Conservation (phyloP, 345 rosid genomes). For the Eutrema japonicum region DNA sequence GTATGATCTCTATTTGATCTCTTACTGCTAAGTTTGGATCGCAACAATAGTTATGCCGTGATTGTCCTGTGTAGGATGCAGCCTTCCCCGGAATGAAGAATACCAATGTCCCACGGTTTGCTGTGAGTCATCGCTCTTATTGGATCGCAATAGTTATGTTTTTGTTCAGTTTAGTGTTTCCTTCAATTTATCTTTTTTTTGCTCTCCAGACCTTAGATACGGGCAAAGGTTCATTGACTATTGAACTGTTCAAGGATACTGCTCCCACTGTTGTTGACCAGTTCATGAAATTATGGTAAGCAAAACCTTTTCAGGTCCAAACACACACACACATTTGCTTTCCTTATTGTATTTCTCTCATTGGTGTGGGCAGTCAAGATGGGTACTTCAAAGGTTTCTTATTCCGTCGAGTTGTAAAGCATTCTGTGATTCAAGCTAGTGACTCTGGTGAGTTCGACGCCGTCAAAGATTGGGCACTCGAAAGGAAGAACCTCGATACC, state of each 20-base stretch:
- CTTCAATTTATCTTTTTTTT: not conserved
- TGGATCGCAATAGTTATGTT: too few species aligned
- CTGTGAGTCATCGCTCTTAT: conserved; percentile 42
- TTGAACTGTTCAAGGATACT: conserved; percentile 69
- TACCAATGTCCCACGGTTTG: conserved; percentile 60
- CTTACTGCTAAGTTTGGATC: not conserved
- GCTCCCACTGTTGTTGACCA: conserved; percentile 70
- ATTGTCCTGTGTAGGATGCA: conserved; percentile 42
- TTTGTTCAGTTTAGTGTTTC: not conserved
- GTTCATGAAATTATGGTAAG: conserved; percentile 65
- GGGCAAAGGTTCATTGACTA: conserved; percentile 65
- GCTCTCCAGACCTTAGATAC: conserved; percentile 60
- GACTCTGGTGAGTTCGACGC: conserved; percentile 44
- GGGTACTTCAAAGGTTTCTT: conserved; percentile 67
- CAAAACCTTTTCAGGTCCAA: not conserved
- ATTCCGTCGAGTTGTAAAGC: conserved; percentile 63
- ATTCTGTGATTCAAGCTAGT: conserved; percentile 66
- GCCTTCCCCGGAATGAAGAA: conserved; percentile 47
- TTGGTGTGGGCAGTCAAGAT: conserved; percentile 57
- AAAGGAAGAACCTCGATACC: conserved; percentile 51
- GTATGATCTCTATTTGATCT: conserved; percentile 36
- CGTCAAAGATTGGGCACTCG: conserved; percentile 65
- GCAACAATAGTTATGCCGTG: not conserved
- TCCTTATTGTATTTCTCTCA: not conserved
- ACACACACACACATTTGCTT: not conserved